A percentile compares a stretch with the other conserved stretches of the same genome.
Evolutionary conservation across 2,329 filamentous ascomycete genomes (phyloP).

Genomic region (Leptographium galeiforme): DNA sequence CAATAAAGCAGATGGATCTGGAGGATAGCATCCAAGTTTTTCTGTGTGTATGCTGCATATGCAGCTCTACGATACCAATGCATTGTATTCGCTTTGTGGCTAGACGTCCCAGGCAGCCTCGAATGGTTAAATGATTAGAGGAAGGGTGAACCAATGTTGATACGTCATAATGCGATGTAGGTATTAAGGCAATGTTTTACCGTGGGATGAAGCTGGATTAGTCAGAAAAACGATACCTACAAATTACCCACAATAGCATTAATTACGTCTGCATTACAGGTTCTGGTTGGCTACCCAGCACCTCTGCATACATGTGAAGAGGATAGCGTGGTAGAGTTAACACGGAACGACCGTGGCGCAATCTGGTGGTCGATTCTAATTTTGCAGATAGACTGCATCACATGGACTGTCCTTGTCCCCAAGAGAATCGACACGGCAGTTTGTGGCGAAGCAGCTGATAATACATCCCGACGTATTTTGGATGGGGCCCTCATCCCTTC

Average conservation of each 20-base stretch:
- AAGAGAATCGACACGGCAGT: no score
- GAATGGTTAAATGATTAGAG: background rate
- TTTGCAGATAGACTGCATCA: background rate
- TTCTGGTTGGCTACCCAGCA: no score
- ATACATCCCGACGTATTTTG: no score
- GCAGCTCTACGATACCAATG: background rate
- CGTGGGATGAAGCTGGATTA: background rate
- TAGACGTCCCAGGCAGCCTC: background rate
- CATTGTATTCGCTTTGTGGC: background rate
- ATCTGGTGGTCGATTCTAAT: background rate
- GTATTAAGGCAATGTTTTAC: background rate
- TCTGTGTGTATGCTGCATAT: background rate
- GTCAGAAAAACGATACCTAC: background rate
- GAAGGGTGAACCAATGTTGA: no score
- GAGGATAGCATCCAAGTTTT: background rate
- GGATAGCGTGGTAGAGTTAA: background rate
- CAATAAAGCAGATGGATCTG: constrained; percentile 1
- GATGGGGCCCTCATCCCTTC: background rate
- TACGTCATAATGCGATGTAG: no score
- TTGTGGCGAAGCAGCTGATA: no score
- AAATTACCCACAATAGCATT: background rate
- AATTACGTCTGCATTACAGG: background rate
- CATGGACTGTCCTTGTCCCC: no score
- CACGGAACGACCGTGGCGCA: background rate
- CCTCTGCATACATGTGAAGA: background rate